These are phyloP conservation scores for Rhodocollybia butyracea DNA, from an alignment of 768 basidiomycete species.

Conservation along the genomic window DNA sequence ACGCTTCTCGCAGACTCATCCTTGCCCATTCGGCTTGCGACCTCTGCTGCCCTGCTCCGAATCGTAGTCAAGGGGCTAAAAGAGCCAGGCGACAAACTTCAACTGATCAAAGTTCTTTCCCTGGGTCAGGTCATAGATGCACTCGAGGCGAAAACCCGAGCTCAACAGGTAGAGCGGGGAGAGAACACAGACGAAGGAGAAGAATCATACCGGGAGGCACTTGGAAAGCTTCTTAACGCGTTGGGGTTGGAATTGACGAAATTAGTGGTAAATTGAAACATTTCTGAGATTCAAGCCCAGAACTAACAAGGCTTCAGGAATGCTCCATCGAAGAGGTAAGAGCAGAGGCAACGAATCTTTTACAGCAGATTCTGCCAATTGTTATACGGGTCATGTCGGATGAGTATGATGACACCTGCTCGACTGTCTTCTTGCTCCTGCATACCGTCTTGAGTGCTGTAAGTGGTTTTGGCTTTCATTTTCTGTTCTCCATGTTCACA, in stretches of 20 bases:
- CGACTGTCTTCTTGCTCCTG: constrained; percentile 80
- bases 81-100: constrained; percentile 84
- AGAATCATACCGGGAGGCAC: constrained; percentile 83
- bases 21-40: constrained; percentile 77
- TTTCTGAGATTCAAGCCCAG: constrained; percentile 4
- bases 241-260: constrained; percentile 82
- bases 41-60: constrained; percentile 73
- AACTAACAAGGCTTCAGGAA: constrained; percentile 40
- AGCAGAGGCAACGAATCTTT: constrained; percentile 58
- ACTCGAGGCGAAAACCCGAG: constrained; percentile 72
- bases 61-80: constrained; percentile 94
- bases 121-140: constrained; percentile 79
- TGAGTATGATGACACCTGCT: constrained; percentile 84
- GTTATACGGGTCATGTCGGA: constrained; percentile 89
- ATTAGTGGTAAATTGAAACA: constrained; percentile 50
- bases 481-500: neutral
- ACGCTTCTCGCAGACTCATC: constrained; percentile 75
- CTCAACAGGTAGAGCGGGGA: constrained; percentile 64
- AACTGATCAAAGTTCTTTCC: constrained; percentile 85
- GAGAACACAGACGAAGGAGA: constrained; percentile 80
- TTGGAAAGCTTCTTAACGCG: constrained; percentile 80
- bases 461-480: constrained; percentile 31
- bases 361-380: constrained; percentile 71
- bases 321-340: constrained; percentile 55
- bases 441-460: constrained; percentile 73